Percentiles rank a stretch among this genome's conserved stretches.
Evolutionary conservation across 768 basidiomycete species (phyloP).

Genomic region (Pulveroboletus ravenelii): DNA sequence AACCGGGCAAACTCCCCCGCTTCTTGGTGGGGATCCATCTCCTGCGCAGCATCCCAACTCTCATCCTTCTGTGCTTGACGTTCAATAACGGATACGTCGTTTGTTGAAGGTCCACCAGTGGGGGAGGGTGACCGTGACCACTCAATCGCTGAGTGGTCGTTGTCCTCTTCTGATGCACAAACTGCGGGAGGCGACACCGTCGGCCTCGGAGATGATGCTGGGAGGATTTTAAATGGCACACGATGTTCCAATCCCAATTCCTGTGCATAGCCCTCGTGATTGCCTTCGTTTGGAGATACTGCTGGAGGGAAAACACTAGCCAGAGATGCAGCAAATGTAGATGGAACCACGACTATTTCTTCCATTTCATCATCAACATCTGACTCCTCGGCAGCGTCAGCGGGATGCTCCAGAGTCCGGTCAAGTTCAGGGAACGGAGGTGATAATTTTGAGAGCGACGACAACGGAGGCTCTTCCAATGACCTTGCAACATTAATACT

Average conservation of each 20-base stretch:
- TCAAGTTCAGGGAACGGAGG: neutral
- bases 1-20: constrained; percentile 91
- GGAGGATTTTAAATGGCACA: constrained; percentile 5
- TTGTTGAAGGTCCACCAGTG: neutral
- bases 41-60: constrained; percentile 80
- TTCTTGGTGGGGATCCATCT: constrained; percentile 76
- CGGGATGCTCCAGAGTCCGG: neutral
- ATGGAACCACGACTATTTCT: constrained; percentile 21
- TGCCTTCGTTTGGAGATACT: constrained; percentile 16
- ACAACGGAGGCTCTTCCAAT: constrained; percentile 3
- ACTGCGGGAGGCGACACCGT: neutral
- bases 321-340: neutral
- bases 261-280: constrained; percentile 5
- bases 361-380: constrained; percentile 39
- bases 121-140: constrained; percentile 42
- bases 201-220: constrained; percentile 10
- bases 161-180: constrained; percentile 11
- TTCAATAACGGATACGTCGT: constrained; percentile 14
- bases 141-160: constrained; percentile 25
- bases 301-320: neutral
- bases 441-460: constrained; percentile 1
- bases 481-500: neutral
- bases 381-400: constrained; percentile 5
- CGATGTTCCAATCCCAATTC: neutral
- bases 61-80: constrained; percentile 30